Percentiles rank a stretch among this genome's conserved stretches.
phyloP scores from a whole-genome alignment of 371 early-diverging fungal species.

The Saksenaea vasiformis region DNA sequence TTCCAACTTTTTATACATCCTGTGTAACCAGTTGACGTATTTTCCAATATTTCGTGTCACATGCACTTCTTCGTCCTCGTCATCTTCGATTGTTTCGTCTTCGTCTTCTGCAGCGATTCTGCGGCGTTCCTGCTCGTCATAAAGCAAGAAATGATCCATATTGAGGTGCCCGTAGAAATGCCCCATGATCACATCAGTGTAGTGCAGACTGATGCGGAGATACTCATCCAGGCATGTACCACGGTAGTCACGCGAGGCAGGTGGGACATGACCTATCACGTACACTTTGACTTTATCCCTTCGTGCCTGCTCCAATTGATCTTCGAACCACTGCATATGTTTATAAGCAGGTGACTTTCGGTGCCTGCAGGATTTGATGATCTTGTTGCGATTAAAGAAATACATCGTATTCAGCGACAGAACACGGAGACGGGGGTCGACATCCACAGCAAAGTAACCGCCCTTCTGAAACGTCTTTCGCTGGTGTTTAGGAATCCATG shows the following conservation, averaged over 20 bases:
- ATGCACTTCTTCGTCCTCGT: conserved; percentile 14
- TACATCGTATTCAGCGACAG: conserved; percentile 21
- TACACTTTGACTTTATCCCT: conserved; percentile 38
- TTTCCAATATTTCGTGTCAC: conserved; percentile 26
- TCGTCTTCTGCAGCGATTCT: neutral
- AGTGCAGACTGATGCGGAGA: conserved; percentile 55
- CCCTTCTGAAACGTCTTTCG: conserved; percentile 59
- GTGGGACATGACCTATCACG: conserved; percentile 80
- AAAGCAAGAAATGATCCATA: conserved; percentile 74
- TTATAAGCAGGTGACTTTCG: conserved; percentile 59
- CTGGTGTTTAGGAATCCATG: conserved; percentile 63
- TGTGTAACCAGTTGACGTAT: conserved; percentile 36
- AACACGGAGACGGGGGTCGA: conserved; percentile 11
- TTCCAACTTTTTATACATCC: conserved; percentile 29
- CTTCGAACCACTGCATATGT: conserved; percentile 75
- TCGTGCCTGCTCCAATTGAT: conserved; percentile 51
- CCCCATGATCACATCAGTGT: conserved; percentile 66
- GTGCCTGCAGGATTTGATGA: conserved; percentile 13
- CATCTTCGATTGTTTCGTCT: conserved; percentile 12
- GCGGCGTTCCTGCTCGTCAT: conserved; percentile 25
- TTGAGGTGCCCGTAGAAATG: conserved; percentile 85
- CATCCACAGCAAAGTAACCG: conserved; percentile 17
- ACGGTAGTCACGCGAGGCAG: conserved; percentile 66
- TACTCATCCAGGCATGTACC: conserved; percentile 64
- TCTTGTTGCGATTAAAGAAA: conserved; percentile 16